Base-by-base conservation (phyloP, 2,329 filamentous ascomycete genomes). In the Cladophialophora yegresii region DNA sequence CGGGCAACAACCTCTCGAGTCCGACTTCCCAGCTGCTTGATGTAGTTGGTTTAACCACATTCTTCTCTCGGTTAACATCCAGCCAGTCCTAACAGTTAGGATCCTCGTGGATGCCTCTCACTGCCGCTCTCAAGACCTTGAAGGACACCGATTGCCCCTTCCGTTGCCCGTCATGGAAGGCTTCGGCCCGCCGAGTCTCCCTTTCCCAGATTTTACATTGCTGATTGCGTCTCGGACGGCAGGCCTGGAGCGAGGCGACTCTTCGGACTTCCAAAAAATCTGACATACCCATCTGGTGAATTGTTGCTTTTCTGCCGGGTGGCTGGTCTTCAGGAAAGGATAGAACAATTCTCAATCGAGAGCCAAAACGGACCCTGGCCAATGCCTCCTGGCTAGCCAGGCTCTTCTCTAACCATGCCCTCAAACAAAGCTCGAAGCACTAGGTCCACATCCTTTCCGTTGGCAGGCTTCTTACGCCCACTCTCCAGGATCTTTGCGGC, bases 61-160 rank as follows among this genome's bases (percentile, higher is more conserved):
- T 1, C 47, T 13, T 50, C 47, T 26, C 36, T 43, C 26, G 26
- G 26, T 28, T n/a, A n/a, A 28, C 26, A 28, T 28, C 26, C 26
- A n/a, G n/a, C n/a, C 45, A 23, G 20, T n/a, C 40, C 33, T 30
- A 22, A 9, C 16, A 47, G 12, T 7, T 16, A 7, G 36, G 16
- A n/a, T n/a, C 5, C 36, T 16, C 7, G 36, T 40, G 36, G 36
- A n/a, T 43, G 36, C 36, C 36, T 6, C 36, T 43, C 36, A 43
- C 36, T 40, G 13, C 36, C 6, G 6, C 40, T 58, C 8, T 20
- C 55, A 47, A 33, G 43, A 26, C 20, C 7, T 36, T 16, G 30
- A 20, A n/a, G 28, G 13, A 59, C 47, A 59, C 45, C 57, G 50
- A 59, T 50, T 51, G 28, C 57, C 57, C 26, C 22, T 58, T 49